Evolutionary conservation across 371 early-diverging fungal species (phyloP).

Genomic region (Thermomucor indicae-seudaticae): DNA sequence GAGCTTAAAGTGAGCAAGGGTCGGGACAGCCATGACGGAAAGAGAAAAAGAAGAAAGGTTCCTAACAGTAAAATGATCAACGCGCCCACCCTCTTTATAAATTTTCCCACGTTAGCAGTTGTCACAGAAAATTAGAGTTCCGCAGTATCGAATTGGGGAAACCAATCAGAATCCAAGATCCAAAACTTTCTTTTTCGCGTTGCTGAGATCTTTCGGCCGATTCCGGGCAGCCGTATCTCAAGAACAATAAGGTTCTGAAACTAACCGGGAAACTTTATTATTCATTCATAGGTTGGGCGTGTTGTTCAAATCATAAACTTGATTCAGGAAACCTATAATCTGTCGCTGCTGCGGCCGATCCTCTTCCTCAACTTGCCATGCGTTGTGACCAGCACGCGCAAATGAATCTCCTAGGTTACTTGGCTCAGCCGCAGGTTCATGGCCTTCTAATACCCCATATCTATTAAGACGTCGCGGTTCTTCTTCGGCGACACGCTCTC

Average conservation of each 20-base stretch:
- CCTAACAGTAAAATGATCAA: neutral
- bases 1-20: constrained; percentile 70
- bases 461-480: constrained; percentile 15
- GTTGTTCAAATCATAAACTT: constrained; percentile 61
- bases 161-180: too few species aligned
- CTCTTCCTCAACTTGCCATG: constrained; percentile 12
- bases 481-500: neutral
- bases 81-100: too few species aligned
- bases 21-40: constrained; percentile 37
- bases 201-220: too few species aligned
- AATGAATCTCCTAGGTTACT: constrained; percentile 36
- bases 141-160: too few species aligned
- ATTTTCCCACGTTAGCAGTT: neutral
- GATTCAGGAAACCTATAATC: constrained; percentile 54
- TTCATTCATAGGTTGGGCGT: constrained; percentile 11
- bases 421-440: constrained; percentile 10
- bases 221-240: too few species aligned
- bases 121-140: neutral
- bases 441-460: constrained; percentile 31
- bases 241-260: too few species aligned
- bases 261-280: too few species aligned
- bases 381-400: constrained; percentile 12
- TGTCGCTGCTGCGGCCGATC: constrained; percentile 24
- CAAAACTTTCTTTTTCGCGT: too few species aligned
- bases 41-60: neutral